Base-by-base conservation (phyloP, 768 basidiomycete genomes). In the Lactarius psammicola region DNA sequence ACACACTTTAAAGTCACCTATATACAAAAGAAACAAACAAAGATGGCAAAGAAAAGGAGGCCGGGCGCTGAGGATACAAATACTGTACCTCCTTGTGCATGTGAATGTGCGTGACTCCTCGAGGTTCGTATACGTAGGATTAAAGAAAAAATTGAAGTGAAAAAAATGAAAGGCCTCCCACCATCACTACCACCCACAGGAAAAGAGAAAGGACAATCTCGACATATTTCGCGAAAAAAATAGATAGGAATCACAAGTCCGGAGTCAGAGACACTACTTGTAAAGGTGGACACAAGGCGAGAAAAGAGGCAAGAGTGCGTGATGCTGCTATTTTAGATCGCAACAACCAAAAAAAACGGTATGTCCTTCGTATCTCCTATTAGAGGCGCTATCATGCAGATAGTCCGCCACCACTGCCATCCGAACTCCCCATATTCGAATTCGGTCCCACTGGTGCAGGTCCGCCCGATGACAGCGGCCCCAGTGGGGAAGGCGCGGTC, bases 401-500 rank as follows among this genome's bases (percentile, higher is more conserved):
- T 10, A 34, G 33, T 10, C 33, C 33, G 11, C 33, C 33, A 34
- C 33, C 33, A 10, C 10, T 34, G 33, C 33, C 33, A 34, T 8
- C 33, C 33, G 33, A 34, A 10, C n/a, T n/a, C n/a, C n/a, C n/a
- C n/a, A n/a, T n/a, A n/a, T n/a, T n/a, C n/a, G n/a, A n/a, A n/a
- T n/a, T n/a, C n/a, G n/a, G n/a, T n/a, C n/a, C n/a, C n/a, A n/a
- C n/a, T 3, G 40, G 40, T 20, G 40, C 40, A 0, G 1, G 4
- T 49, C 11, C 46, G 4, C 46, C 46, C 13, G 36, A 15, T 3
- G 36, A 5, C 36, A 0, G 36, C 36, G 13, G 15, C 5, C 13
- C 2, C 11, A 59, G 59, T 0, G 60, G 51, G 5, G 62, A 54
- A 18, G 53, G 63, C 60, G 73, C 68, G 34, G 68, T 71, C 28